phyloP scores from a whole-genome alignment of 768 basidiomycete genomes.

The Lanmaoa rubissima region DNA sequence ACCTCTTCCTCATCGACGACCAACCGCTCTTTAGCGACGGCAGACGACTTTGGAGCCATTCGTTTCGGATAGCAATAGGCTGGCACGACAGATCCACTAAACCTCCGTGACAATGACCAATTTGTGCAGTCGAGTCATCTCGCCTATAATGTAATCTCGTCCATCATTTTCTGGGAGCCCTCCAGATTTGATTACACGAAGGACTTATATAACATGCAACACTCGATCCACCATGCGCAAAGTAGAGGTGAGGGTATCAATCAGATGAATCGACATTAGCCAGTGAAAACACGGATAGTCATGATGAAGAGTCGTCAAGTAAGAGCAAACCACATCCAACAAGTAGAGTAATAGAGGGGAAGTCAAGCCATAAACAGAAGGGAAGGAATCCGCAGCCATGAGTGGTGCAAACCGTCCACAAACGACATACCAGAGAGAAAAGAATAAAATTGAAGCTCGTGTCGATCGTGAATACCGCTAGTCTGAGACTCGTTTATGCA shows the following conservation, averaged over 20 bases:
- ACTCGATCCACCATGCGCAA: slow-evolving; percentile 31
- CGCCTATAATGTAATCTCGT: not conserved
- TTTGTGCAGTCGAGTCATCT: slow-evolving; percentile 24
- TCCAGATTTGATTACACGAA: slow-evolving; percentile 32
- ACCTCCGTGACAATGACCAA: not conserved
- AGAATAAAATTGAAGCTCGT: slow-evolving; percentile 36
- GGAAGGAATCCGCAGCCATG: slow-evolving; percentile 38
- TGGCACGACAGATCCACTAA: not conserved
- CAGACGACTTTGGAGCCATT: slow-evolving; percentile 66
- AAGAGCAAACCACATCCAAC: slow-evolving; percentile 61
- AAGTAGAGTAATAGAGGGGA: slow-evolving; percentile 39
- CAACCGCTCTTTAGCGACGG: slow-evolving; percentile 59
- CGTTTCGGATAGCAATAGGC: not conserved
- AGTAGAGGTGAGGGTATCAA: slow-evolving; percentile 45
- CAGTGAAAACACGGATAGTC: slow-evolving; percentile 60
- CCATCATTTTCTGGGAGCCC: slow-evolving; percentile 4
- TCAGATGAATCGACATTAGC: slow-evolving; percentile 69
- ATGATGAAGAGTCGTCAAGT: slow-evolving; percentile 60
- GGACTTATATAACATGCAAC: slow-evolving; percentile 33
- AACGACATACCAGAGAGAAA: slow-evolving; percentile 36
- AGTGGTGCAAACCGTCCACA: slow-evolving; percentile 36
- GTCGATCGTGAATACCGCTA: slow-evolving; percentile 43
- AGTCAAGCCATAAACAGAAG: slow-evolving; percentile 35
- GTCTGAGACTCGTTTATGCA: slow-evolving; percentile 50
- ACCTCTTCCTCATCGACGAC: slow-evolving; percentile 77